Base-by-base conservation (phyloP, 495 filamentous ascomycete genomes). In the Xylaria sp. region DNA sequence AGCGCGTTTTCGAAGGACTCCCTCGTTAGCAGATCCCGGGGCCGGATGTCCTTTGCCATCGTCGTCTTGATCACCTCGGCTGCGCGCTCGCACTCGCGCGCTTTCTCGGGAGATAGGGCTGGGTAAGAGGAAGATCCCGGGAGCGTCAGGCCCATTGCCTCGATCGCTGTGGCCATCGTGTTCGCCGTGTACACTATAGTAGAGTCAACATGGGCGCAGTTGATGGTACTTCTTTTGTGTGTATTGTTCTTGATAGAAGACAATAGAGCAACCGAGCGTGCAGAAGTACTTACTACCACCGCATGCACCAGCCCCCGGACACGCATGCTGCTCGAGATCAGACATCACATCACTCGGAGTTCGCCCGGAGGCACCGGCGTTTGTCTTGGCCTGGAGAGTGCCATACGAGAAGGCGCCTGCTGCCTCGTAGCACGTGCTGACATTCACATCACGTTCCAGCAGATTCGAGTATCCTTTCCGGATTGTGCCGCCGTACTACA, bases 111-210 rank as follows among this genome's bases (percentile, higher is more conserved):
- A 3, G 93, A 95, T 11, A 88, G 85, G 3, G 96, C 96, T 3
- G 95, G 95, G 66, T 90, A 97, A 0, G 93, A 95, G 0, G 94
- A 97, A 1, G 93, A 97, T 12, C 95, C 95, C 0, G 96, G 95
- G 19, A 98, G 85, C 3, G 90, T 90, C 29, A 99, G 86, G 65
- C 96, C 96, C 93, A 99, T 97, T 9, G 94, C 92, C 80, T 99
- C 96, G 72, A 99, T 94, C 17, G 94, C 94, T 0, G 94, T 97
- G 6, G 93, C 93, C 95, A 99, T 97, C 2, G 96, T 98, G 80
- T 99, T 99, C 67, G 96, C 96, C 3, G 96, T 99, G 81, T 92
- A 88, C 93, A 99, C 69, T 71, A 37, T 53, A 90, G 91, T 11
- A 63, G 15, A 57, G 53, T 61, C 19, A 68, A 15, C n/a, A 48